Evolutionary conservation across 352 stramenopile species (phyloP).

Genomic region (Globisporangium echinulatum): DNA sequence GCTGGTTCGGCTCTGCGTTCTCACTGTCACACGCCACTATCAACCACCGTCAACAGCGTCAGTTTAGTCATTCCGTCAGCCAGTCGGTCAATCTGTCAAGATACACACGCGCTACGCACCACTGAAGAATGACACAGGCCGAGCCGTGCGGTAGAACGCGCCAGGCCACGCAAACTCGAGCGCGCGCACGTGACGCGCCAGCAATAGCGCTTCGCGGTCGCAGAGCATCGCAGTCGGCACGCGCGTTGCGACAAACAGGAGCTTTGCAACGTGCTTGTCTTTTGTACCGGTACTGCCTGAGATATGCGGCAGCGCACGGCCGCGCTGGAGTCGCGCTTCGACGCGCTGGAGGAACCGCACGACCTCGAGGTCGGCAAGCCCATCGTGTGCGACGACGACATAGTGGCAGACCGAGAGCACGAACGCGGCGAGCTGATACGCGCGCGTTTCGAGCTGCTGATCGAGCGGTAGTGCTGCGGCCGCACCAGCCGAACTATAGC

Average conservation of each 20-base stretch:
- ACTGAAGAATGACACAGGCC: not conserved
- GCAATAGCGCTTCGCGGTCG: constrained; percentile 23
- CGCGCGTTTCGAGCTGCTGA: constrained; percentile 56
- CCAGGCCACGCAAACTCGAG: constrained; percentile 29
- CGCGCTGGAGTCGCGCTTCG: constrained; percentile 44
- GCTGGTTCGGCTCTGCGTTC: constrained; percentile 6
- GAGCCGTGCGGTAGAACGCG: constrained; percentile 15
- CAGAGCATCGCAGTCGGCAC: constrained; percentile 23
- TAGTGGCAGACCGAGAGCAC: constrained; percentile 75
- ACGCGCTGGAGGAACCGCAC: constrained; percentile 42
- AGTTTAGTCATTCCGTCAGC: not conserved
- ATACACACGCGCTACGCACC: not conserved
- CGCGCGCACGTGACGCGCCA: constrained; percentile 26
- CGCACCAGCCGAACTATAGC: constrained; percentile 19
- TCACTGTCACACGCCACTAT: constrained; percentile 13
- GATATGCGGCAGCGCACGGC: constrained; percentile 45
- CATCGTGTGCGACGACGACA: constrained; percentile 57
- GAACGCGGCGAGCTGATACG: constrained; percentile 58
- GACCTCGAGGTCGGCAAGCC: constrained; percentile 30
- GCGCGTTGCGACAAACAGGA: constrained; percentile 61
- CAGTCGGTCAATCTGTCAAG: not conserved
- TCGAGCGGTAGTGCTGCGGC: constrained; percentile 34
- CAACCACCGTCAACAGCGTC: not conserved
- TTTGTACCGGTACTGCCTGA: constrained; percentile 22
- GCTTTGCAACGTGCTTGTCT: constrained; percentile 44